Conservation (phyloP, 1,139 yeast genomes). For the Debaryomyces subglobosus region DNA sequence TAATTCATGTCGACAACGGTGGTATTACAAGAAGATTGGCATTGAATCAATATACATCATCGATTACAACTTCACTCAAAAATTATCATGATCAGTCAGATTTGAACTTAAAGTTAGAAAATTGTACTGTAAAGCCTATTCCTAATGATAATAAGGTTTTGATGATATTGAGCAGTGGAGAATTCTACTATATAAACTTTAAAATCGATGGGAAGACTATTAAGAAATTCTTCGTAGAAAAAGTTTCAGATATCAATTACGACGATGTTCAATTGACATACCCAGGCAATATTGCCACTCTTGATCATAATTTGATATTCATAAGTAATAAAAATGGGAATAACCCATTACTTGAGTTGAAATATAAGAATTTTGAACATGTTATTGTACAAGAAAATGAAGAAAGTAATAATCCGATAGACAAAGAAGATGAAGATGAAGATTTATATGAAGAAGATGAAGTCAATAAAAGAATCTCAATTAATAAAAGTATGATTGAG, state of each 20-base stretch:
- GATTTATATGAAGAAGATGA: slow-evolving; percentile 40
- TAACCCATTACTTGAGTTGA: slow-evolving; percentile 37
- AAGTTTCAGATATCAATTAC: slow-evolving; percentile 25
- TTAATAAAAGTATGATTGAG: slow-evolving; percentile 34
- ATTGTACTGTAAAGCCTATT: slow-evolving; percentile 51
- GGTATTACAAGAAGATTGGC: slow-evolving; percentile 73
- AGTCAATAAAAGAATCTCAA: slow-evolving; percentile 31
- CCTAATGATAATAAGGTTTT: slow-evolving; percentile 55
- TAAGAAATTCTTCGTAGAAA: slow-evolving; percentile 37
- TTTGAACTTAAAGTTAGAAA: slow-evolving; percentile 61
- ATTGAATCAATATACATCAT: slow-evolving; percentile 58
- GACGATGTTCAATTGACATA: slow-evolving; percentile 26
- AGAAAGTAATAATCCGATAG: slow-evolving; percentile 15
- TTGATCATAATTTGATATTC: slow-evolving; percentile 41
- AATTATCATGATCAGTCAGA: slow-evolving; percentile 54
- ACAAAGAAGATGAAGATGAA: slow-evolving; percentile 29
- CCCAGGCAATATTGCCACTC: slow-evolving; percentile 37
- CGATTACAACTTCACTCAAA: slow-evolving; percentile 52
- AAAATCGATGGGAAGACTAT: slow-evolving; percentile 52
- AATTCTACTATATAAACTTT: slow-evolving; percentile 53
- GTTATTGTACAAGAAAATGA: slow-evolving; percentile 16
- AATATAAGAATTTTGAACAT: slow-evolving; percentile 24
- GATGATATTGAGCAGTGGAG: slow-evolving; percentile 56
- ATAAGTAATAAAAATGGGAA: slow-evolving; percentile 40
- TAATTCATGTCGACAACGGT: slow-evolving; percentile 80